Base-by-base conservation (phyloP, 176 grass and related monocot genomes). In the Phragmites australis region DNA sequence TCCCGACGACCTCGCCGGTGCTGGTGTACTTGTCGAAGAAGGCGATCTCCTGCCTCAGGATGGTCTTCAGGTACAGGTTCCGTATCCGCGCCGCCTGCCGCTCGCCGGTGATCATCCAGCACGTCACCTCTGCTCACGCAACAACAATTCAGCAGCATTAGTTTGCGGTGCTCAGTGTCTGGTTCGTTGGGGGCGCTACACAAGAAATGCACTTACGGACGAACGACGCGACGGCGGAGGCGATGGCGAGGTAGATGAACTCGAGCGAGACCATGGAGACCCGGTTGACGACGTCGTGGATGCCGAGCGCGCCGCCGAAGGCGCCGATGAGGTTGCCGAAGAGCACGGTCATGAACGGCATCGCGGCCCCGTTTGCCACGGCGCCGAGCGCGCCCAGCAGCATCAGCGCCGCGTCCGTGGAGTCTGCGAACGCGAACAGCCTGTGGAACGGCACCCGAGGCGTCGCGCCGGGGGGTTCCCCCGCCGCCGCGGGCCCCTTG, bases 91-190 rank as follows among this genome's bases (percentile, higher is more conserved):
- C 90, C 63, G 97, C 90, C 70, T 99, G 97, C 45, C 97, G 90
- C 76, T 99, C 97, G 41, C 97, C 97, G 58, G 97, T 96, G 68
- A 94, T 84, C 88, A 99, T 99, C 97, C 97, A 99, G 63, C 93
- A 99, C 67, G 93, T 83, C 23, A 99, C 97, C 97, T 99, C 96
- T 99, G 87, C 17, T 8, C 34, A 43, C 9, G 18, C 17, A 70
- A 22, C 34, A 37, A 27, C 22, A 21, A 29, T 14, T 4, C 54
- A 37, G 34, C 29, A 2, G 37, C 1, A 0, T 50, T 41, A 78
- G 31, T 46, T 12, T 31, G 66, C 31, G 44, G 22, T 5, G 54
- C 22, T 9, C 9, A 50, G 45, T n/a, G 17, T 16, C 18, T 34
- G 6, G 47, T 9, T 31, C 6, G n/a, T 15, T 53, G 48, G 32